Base-by-base conservation (phyloP, 2,329 filamentous ascomycete genomes). In the Neonectria ditissima region DNA sequence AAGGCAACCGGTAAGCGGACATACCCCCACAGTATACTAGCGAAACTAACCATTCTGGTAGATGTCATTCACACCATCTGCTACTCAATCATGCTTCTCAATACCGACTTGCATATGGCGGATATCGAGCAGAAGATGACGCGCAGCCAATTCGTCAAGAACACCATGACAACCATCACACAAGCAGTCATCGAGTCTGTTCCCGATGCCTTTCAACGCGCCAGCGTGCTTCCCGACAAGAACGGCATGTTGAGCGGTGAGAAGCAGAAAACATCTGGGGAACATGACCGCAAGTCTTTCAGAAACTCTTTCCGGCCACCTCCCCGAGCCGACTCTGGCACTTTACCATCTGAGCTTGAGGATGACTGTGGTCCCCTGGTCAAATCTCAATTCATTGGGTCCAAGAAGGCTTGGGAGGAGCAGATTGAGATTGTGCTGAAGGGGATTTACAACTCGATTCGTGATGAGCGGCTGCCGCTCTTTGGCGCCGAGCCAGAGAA, bases 51-150 rank as follows among this genome's bases (percentile, higher is more conserved):
- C 22, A 7, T 65, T 16, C 2, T 34, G 52, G 53, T 57, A 92
- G 95, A 98, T 81, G 92, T 98, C 51, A 94, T 99, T 18, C 95
- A 99, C 77, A 97, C 94, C 24, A 97, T 98, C 67, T 97, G 93
- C 80, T 99, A 98, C 79, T 97, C 96, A 1, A 89, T 99, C 68
- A 90, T 99, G 75, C 85, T 99, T 11, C 86, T 99, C 67, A 99
- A 99, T 74, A 99, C 96, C 34, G 96, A 99, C 81, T 83, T 99
- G 59, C 95, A 99, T 74, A 80, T 98, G 74, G 96, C 95, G 62
- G 94, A 98, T 75, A 97, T 98, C 71, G 94, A 97, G 65, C 89
- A 92, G 72, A 97, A 97, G 82, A 99, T 99, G 96, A 98, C 95
- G 1, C 89, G 92, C 59, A 91, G 86, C 67, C 95, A 98, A 74